Evolutionary conservation across 306 rosid species (phyloP).

Genomic region (Cucumis cinereus): DNA sequence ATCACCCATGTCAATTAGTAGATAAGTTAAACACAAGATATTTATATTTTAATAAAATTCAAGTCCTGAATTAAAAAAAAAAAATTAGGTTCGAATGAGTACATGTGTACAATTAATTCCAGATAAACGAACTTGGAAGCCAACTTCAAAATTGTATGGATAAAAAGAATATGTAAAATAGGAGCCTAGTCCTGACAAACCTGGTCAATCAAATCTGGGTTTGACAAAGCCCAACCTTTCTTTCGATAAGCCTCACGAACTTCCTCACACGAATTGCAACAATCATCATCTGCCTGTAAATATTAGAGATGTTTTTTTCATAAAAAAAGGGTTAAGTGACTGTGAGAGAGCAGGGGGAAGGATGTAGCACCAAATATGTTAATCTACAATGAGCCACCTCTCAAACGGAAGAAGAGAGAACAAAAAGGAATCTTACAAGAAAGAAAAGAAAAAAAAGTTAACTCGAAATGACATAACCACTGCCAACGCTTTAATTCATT

Average conservation of each 20-base stretch:
- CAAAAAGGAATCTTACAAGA: background rate
- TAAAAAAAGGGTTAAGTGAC: background rate
- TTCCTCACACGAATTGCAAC: slow-evolving; percentile 90
- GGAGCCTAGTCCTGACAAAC: slow-evolving; percentile 31
- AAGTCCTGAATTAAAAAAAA: background rate
- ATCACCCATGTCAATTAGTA: background rate
- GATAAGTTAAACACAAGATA: background rate
- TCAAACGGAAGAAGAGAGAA: background rate
- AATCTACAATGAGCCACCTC: background rate
- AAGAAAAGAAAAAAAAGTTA: background rate
- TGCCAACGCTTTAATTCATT: background rate
- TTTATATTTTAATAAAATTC: background rate
- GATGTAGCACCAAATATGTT: background rate
- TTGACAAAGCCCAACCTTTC: slow-evolving; percentile 95
- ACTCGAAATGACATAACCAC: background rate
- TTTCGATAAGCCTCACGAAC: slow-evolving; percentile 93
- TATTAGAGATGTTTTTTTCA: background rate
- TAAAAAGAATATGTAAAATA: background rate
- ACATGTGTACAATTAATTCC: background rate
- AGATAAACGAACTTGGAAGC: background rate
- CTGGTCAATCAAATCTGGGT: slow-evolving; percentile 90
- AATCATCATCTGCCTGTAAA: slow-evolving; percentile 70
- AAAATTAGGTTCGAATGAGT: background rate
- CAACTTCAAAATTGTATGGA: background rate
- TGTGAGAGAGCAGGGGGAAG: background rate